Evolutionary conservation across 495 filamentous ascomycete genomes (phyloP), one percentile per base, ranked within the genome.

Genomic region (Thozetella sp.): DNA sequence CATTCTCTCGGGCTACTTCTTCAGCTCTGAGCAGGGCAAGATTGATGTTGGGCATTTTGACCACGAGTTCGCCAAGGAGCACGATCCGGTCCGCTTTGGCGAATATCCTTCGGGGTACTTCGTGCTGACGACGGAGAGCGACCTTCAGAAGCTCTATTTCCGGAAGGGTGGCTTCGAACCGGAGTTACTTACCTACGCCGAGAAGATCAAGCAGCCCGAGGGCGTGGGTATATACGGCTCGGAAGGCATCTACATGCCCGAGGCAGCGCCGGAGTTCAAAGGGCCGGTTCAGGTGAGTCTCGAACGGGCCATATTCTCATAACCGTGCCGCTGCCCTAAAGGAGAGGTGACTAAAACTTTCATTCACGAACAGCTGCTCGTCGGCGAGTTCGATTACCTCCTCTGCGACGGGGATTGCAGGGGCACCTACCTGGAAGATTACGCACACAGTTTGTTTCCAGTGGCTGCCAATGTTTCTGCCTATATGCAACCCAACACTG

Each of bases 1-100:
- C 25, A 64, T 86, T 37, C 66, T 87, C 48, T 84, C 81, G 13
- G 84, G 84, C n/a, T 87, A 76, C 61, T 73, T 77, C 11, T 58
- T 65, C 34, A 83, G 78, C 63, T 54, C 53, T 4, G 62, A 63
- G 9, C 82, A 68, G 37, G 48, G 67, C 22, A 48, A 68, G 0
- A 51, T 60, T 22, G 73, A 74, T 51, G 60, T 64, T 1, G 65
- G 75, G 11, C 72, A 71, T 25, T 74, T 66, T 56, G 77, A 76
- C 54, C 75, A 78, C 63, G 61, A 77, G 19, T 69, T 75, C 30
- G 83, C 83, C 1, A 65, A 73, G 13, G 53, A 72, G 22, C 76
- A 83, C 62, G 67, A 76, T 46, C 73, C 76, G 0, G 64, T 74
- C 26, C 67, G 71, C 20, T 76, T 81, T 59, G 66, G 68, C 30